Evolutionary conservation across 208 protist genomes (phyloP).

Genomic region (Acanthamoeba sp.): DNA sequence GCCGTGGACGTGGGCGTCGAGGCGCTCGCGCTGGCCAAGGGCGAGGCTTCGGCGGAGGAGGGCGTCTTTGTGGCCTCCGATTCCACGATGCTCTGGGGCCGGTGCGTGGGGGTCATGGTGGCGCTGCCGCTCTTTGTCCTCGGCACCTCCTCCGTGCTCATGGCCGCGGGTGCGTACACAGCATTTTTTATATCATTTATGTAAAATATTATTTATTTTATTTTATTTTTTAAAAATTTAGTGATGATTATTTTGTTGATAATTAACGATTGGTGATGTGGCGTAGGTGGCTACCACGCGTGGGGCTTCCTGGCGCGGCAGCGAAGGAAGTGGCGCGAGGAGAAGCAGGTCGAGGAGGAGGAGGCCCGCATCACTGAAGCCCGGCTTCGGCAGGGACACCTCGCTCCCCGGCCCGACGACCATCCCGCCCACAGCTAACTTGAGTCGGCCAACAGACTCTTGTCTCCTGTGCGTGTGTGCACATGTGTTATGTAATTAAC

Average conservation of each 20-base stretch:
- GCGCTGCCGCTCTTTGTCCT: neutral
- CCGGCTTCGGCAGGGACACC: neutral
- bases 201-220: too few species aligned
- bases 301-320: neutral
- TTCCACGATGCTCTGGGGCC: conserved; percentile 7
- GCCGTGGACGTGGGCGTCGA: neutral
- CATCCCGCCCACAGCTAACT: too few species aligned
- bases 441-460: too few species aligned
- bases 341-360: neutral
- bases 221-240: too few species aligned
- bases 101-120: neutral
- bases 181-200: too few species aligned
- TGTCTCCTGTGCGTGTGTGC: too few species aligned
- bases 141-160: neutral
- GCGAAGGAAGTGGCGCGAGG: neutral
- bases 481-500: too few species aligned
- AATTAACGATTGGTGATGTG: too few species aligned
- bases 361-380: neutral
- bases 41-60: neutral
- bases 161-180: conserved; percentile 23
- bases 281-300: neutral
- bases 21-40: neutral
- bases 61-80: neutral
- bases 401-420: neutral
- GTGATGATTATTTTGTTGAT: too few species aligned